Evolutionary conservation across 1,284 basidiomycete genomes (phyloP), one percentile per base, ranked within the genome.

Genomic region (Apiotrichum gracile): DNA sequence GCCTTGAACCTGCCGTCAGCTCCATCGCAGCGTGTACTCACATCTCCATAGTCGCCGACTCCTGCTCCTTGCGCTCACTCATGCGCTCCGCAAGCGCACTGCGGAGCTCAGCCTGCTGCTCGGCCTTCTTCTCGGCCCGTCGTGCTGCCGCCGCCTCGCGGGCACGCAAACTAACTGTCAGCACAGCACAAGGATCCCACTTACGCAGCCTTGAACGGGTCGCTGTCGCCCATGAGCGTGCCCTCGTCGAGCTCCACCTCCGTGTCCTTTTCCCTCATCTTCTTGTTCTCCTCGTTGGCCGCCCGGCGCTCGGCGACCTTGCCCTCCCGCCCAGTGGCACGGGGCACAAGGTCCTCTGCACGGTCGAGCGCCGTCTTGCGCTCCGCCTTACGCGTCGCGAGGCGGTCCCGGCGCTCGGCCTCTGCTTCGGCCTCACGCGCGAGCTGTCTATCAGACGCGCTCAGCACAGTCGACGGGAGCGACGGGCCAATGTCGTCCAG

Each of bases 11-110:
- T 70, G 43, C 9, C 12, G 27, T 49, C 43, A 47, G 29, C 31
- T 26, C 21, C 7, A 26, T 12, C 24, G 21, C 25, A 6, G 41
- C n/a, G 29, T 26, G 17, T n/a, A 63, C 69, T 60, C 53, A 73
- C 74, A 74, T 74, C 10, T 70, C 70, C 74, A 76, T 76, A 0
- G 70, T 75, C 21, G 67, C 68, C 0, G 57, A 52, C 38, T 76
- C 74, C 54, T 75, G 73, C 33, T 62, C 54, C 42, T 61, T 64
- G 24, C 72, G 55, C 47, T 71, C 72, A 4, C 54, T 52, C 52
- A 74, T 44, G 27, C 74, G 55, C 47, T 76, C 71, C 19, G 67
- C 59, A 41, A 68, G 61, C 2, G 65, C 68, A 5, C 68, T 62
- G 10, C 69, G 55, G 27, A 57, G 53, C 37, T 72, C 69, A 4